phyloP scores from a whole-genome alignment of 306 rosid genomes.

The Trifolium fragiferum region DNA sequence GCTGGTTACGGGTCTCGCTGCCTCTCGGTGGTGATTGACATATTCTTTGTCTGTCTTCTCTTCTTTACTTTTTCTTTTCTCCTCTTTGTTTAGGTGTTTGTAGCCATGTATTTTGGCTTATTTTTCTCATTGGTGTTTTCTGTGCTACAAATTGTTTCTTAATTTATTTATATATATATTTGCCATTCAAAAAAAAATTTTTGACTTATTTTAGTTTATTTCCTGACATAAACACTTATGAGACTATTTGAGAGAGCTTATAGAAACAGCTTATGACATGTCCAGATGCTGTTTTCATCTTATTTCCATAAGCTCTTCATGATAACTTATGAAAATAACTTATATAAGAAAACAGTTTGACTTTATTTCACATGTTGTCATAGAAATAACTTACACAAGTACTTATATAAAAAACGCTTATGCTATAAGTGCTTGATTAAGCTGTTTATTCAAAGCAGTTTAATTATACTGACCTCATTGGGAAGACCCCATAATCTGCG shows the following conservation, averaged over 20 bases:
- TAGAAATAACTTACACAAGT: not conserved
- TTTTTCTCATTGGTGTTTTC: too few relatives aligned
- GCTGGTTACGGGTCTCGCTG: too few relatives aligned
- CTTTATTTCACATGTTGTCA: not conserved
- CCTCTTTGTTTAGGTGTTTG: too few relatives aligned
- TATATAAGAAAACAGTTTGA: not conserved
- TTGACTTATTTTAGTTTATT: not conserved
- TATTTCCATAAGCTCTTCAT: not conserved
- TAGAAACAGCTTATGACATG: not conserved
- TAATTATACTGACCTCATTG: slow-evolving; percentile 69
- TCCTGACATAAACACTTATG: not conserved
- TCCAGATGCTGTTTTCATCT: not conserved
- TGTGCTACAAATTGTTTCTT: too few relatives aligned
- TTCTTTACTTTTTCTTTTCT: too few relatives aligned
- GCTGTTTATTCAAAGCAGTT: not conserved
- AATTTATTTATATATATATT: too few relatives aligned
- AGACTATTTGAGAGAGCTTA: not conserved
- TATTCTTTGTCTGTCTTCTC: too few relatives aligned
- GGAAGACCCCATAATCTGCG: slow-evolving; percentile 96
- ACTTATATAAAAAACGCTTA: not conserved
- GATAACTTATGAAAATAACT: not conserved
- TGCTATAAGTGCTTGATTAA: not conserved
- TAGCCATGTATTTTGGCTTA: too few relatives aligned
- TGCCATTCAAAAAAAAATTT: too few relatives aligned
- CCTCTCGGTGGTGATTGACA: too few relatives aligned